Percentiles rank a stretch among this genome's conserved stretches.
phyloP scores from a whole-genome alignment of 768 basidiomycete species.

The Collybia nuda region DNA sequence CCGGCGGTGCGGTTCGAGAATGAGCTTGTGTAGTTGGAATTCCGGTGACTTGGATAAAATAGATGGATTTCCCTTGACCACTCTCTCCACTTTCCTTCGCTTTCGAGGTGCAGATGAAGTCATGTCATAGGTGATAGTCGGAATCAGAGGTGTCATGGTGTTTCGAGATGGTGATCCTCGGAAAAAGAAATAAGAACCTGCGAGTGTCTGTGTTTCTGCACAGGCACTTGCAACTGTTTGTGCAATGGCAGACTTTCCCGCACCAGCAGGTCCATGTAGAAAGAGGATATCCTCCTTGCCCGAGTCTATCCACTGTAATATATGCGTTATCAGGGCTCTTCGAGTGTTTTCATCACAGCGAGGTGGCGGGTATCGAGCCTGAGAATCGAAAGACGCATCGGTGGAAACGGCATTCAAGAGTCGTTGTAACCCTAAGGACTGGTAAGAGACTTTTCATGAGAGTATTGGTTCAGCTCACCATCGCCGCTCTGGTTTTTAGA shows the following conservation, averaged over 20 bases:
- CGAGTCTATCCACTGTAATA: too few relatives aligned
- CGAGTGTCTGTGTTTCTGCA: conserved; percentile 14
- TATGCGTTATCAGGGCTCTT: too few relatives aligned
- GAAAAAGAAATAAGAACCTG: conserved; percentile 34
- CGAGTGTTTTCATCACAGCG: too few relatives aligned
- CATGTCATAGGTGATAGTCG: conserved; percentile 28
- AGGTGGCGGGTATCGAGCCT: too few relatives aligned
- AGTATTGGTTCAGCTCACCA: too few relatives aligned
- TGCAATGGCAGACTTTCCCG: conserved; percentile 23
- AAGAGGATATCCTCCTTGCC: too few relatives aligned
- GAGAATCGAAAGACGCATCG: too few relatives aligned
- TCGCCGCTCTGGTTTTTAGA: too few relatives aligned
- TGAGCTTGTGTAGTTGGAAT: conserved; percentile 14
- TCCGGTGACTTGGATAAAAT: conserved; percentile 10
- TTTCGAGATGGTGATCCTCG: conserved; percentile 23
- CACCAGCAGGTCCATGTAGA: conserved; percentile 17
- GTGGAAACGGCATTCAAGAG: too few relatives aligned
- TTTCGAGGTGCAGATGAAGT: conserved; percentile 5
- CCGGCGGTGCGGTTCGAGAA: conserved; percentile 7
- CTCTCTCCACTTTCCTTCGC: conserved; percentile 3
- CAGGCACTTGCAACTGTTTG: conserved; percentile 21
- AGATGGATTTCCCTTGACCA: conserved; percentile 8
- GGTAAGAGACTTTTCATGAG: too few relatives aligned
- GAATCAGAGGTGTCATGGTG: conserved; percentile 20
- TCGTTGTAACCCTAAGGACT: too few relatives aligned